These are phyloP conservation scores for Phyllostachys edulis DNA, from an alignment of 176 grass and related monocot genomes.

Conservation along the genomic window DNA sequence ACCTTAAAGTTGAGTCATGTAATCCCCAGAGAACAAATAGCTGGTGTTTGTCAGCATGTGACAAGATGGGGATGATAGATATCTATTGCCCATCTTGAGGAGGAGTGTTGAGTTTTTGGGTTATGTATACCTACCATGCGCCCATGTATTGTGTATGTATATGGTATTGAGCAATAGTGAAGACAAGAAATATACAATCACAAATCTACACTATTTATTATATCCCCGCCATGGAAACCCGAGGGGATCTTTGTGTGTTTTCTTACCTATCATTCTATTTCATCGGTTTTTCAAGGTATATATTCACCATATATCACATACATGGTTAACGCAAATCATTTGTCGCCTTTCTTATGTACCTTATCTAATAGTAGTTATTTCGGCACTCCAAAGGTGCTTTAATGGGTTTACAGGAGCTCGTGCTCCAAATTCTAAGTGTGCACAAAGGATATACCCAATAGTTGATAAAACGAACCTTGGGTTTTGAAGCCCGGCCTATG, in stretches of 20 bases:
- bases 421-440: not conserved
- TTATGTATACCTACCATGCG: too few relatives aligned
- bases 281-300: slow-evolving; percentile 71
- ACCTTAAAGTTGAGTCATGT: too few relatives aligned
- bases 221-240: slow-evolving; percentile 56
- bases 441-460: not conserved
- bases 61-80: too few relatives aligned
- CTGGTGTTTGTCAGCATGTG: too few relatives aligned
- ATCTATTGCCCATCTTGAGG: too few relatives aligned
- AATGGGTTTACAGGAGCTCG: not conserved
- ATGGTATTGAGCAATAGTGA: too few relatives aligned
- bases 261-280: slow-evolving; percentile 81
- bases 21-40: too few relatives aligned
- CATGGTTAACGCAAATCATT: not conserved
- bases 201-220: slow-evolving; percentile 79
- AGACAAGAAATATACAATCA: too few relatives aligned
- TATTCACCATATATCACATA: not conserved
- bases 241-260: slow-evolving; percentile 60
- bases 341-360: not conserved
- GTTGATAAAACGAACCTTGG: too few relatives aligned
- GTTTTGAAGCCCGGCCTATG: too few relatives aligned
- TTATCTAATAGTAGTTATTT: not conserved
- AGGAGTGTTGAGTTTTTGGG: too few relatives aligned
- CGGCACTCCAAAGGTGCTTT: not conserved
- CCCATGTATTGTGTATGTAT: too few relatives aligned